Conservation (phyloP, 768 basidiomycete genomes). For the Lanmaoa rubissima region DNA sequence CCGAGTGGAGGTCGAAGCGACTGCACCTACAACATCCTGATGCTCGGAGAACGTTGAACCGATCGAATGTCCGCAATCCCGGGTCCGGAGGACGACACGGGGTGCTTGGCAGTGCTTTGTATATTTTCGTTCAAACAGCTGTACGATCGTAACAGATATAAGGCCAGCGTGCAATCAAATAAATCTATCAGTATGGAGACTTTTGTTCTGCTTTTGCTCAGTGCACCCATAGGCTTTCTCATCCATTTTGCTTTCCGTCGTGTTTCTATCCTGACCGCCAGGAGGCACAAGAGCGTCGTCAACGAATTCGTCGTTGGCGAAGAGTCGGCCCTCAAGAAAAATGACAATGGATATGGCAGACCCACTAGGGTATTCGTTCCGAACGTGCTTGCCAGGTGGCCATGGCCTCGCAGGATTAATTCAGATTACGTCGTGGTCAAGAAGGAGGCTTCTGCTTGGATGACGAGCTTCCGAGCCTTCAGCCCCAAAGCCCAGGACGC, state of each 20-base stretch:
- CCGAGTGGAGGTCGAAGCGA: no score
- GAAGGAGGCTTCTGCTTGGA: conserved; percentile 8
- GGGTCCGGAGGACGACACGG: neutral
- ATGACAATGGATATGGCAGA: no score
- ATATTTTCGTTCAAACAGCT: neutral
- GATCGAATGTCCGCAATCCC: neutral
- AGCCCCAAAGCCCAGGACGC: conserved; percentile 12
- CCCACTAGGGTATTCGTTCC: conserved; percentile 11
- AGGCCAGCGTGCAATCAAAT: neutral
- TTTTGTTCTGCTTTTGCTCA: neutral
- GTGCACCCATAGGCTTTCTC: neutral
- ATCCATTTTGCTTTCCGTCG: neutral
- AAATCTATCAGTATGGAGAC: neutral
- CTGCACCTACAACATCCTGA: no score
- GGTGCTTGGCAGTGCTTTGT: neutral
- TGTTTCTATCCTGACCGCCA: neutral
- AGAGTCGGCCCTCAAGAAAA: neutral
- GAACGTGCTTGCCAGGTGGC: conserved; percentile 13
- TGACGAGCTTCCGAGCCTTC: conserved; percentile 7
- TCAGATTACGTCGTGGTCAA: neutral
- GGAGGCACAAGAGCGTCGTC: neutral
- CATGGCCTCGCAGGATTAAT: conserved; percentile 12
- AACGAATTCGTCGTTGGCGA: no score
- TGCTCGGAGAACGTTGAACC: no score
- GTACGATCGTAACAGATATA: neutral